Base-by-base conservation (phyloP, 2,329 filamentous ascomycete genomes). In the Trichoderma guizhouense region DNA sequence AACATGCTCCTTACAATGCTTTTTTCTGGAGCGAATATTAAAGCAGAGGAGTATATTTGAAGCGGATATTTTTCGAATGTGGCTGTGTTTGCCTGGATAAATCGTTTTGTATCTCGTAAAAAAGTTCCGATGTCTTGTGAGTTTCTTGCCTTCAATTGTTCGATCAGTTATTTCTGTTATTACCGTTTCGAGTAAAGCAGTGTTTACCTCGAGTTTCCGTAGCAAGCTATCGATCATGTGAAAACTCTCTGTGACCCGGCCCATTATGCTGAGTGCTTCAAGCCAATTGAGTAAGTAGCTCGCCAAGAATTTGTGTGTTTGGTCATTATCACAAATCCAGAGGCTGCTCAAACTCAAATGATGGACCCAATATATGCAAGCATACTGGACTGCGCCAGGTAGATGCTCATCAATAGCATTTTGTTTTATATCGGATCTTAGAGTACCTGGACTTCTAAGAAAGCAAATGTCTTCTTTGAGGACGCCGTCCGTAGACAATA, bases 231-330 rank as follows among this genome's bases (percentile, higher is more conserved):
- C 62, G 58, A 73, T 30, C n/a, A 74, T 76, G 70, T 26, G 3
- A n/a, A 69, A 26, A 8, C 51, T 65, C 60, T 73, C 71, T 21
- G 57, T 65, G 5, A 39, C 53, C 39, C 77, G 75, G 15, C 77
- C 76, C 24, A 83, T 72, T 12, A 82, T 73, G 63, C 78, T 79
- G 7, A 84, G 75, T 7, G 78, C 80, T 75, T 84, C 82, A 6
- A 84, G 74, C 83, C 82, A 84, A 71, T 85, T 76, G 1, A 85
- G 81, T 57, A 84, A 77, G 72, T 84, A 79, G 11, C 70, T 32
- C 9, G 74, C 71, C 3, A 85, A 74, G 74, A 85, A 85, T 3
- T 68, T 7, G 69, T 82, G 72, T 18, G 78, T 78, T 15, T 71
- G 14, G 57, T 79, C 77, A 43, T 74, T 70, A 73, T 82, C 78